A percentile compares a stretch with the other conserved stretches of the same genome.
Evolutionary conservation across 345 rosid genomes (phyloP).

Genomic region (Aquilaria yunnanensis): DNA sequence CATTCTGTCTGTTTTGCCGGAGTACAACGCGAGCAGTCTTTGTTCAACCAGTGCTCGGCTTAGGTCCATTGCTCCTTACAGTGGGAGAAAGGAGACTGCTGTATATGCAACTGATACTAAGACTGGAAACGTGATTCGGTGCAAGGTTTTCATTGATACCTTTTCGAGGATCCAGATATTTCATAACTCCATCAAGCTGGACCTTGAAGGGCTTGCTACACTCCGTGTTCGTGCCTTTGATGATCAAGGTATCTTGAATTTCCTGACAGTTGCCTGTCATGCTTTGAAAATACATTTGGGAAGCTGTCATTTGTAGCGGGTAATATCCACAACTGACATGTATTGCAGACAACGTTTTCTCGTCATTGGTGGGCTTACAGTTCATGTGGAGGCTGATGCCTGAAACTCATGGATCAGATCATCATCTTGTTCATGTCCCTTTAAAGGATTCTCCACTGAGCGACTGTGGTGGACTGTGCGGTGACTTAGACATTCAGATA

Average conservation of each 20-base stretch:
- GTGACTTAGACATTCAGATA: conserved; percentile 76
- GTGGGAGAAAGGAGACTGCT: conserved; percentile 86
- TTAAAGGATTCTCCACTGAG: conserved; percentile 90
- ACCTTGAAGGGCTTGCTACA: conserved; percentile 92
- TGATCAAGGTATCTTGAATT: conserved; percentile 49
- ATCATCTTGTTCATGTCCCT: conserved; percentile 91
- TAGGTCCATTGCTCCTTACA: conserved; percentile 66
- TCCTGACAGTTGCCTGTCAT: neutral
- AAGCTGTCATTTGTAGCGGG: neutral
- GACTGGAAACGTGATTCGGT: conserved; percentile 85
- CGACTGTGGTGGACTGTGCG: conserved; percentile 87
- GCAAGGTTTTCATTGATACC: conserved; percentile 91
- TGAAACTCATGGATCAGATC: conserved; percentile 44
- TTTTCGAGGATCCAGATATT: conserved; percentile 88
- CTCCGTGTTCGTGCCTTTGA: conserved; percentile 92
- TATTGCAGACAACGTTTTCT: conserved; percentile 75
- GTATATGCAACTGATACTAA: conserved; percentile 78
- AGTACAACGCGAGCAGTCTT: conserved; percentile 63
- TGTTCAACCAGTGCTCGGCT: conserved; percentile 86
- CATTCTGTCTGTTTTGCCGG: conserved; percentile 73
- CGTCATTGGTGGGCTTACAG: conserved; percentile 87
- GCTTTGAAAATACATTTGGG: neutral
- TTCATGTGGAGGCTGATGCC: conserved; percentile 82
- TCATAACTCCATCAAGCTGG: conserved; percentile 87
- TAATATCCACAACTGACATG: conserved; percentile 12